Base-by-base conservation (phyloP, 805 yeast species). In the Wickerhamomyces chaumierensis region DNA sequence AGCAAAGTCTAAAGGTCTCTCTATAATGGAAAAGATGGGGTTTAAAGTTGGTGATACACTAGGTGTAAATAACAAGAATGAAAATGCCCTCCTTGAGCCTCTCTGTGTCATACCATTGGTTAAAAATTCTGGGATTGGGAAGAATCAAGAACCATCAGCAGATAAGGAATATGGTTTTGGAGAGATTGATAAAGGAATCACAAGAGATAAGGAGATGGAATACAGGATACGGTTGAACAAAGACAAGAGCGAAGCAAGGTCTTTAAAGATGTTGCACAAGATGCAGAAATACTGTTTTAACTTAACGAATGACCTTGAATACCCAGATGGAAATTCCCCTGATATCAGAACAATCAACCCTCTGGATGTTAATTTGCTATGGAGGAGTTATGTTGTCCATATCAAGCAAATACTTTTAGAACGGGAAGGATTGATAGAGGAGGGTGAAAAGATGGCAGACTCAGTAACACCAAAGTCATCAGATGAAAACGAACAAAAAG, bases 1-100 rank as follows among this genome's bases (percentile, higher is more conserved):
- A 2, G 16, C 37, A 12, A 56, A 60, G 36, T 68, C 73, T 0
- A 58, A 63, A 36, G 78, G 75, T 0, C 56, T 71, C 18, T 46
- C 62, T 5, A 73, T 75, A 43, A 74, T 76, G 81, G 59, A 62
- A 45, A 69, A 62, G 45, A 75, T 76, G 81, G 82, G 81, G 1
- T 76, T 63, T 48, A 63, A 58, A 39, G 49, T 65, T 3, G 80
- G 78, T 16, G 60, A 64, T 19, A 48, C 63, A 0, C 52, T 73
- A 15, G 78, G 80, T 0, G 45, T 38, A 18, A 41, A 48, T 13
- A 42, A 35, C 19, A n/a, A 39, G 12, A 39, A 46, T 23, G 23
- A 43, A 18, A 45, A 48, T 4, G 61, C 60, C 0, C 19, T 57
- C 5, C 31, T 39, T 5, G 63, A 55, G 35, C 71, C 73, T 1